Percentiles rank a stretch among this genome's conserved stretches.
phyloP scores from a whole-genome alignment of 306 rosid species.

The Fagus sylvatica region DNA sequence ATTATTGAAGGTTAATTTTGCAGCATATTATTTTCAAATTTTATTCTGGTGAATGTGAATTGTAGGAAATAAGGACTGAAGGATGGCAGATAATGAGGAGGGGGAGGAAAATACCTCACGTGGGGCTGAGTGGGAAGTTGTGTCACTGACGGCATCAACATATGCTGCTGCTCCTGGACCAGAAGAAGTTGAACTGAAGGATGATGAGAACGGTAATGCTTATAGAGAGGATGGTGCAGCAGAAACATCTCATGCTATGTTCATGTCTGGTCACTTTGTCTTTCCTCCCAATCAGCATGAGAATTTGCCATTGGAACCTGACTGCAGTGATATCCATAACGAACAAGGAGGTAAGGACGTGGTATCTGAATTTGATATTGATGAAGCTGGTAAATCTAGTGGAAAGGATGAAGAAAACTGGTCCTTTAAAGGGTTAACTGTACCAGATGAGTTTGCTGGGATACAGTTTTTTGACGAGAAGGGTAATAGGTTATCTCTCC shows the following conservation, averaged over 20 bases:
- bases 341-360: slow-evolving; percentile 44
- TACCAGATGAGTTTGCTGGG: slow-evolving; percentile 57
- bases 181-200: slow-evolving; percentile 48
- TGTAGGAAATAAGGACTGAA: slow-evolving; percentile 16
- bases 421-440: slow-evolving; percentile 51
- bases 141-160: slow-evolving; percentile 86
- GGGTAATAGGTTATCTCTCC: slow-evolving; percentile 47
- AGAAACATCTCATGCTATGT: slow-evolving; percentile 77
- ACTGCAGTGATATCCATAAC: no score
- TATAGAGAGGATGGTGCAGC: slow-evolving; percentile 44
- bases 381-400: slow-evolving; percentile 44
- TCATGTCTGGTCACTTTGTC: slow-evolving; percentile 87
- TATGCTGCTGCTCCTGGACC: slow-evolving; percentile 92
- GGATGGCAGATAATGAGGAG: slow-evolving; percentile 75
- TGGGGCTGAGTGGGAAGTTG: slow-evolving; percentile 97
- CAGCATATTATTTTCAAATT: not conserved
- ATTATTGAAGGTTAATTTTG: not conserved
- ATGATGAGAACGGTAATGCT: slow-evolving; percentile 37
- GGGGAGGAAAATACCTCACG: slow-evolving; percentile 66
- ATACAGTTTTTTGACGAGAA: slow-evolving; percentile 54
- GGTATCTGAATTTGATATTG: slow-evolving; percentile 42
- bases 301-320: slow-evolving; percentile 75
- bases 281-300: slow-evolving; percentile 87
- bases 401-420: slow-evolving; percentile 66
- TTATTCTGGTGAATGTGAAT: not conserved